Evolutionary conservation across 768 basidiomycete species (phyloP).

Genomic region (Tylopilus sp.): DNA sequence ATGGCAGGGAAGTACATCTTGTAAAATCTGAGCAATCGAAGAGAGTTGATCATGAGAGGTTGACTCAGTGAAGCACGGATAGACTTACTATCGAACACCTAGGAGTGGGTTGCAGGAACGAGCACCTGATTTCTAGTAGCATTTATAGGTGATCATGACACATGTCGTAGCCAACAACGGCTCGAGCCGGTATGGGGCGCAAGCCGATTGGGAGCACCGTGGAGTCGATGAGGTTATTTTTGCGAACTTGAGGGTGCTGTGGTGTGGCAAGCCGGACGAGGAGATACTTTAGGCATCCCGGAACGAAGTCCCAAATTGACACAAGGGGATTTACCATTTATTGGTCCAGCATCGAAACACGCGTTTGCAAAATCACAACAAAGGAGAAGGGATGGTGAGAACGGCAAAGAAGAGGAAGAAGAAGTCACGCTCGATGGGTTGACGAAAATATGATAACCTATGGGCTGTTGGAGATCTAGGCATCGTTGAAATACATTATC

Average conservation of each 20-base stretch:
- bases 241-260: constrained; percentile 86
- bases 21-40: no score
- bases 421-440: constrained; percentile 37
- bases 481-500: constrained; percentile 30
- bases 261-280: constrained; percentile 75
- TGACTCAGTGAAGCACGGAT: no score
- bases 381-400: constrained; percentile 40
- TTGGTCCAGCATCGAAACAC: constrained; percentile 80
- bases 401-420: constrained; percentile 31
- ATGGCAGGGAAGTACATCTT: no score
- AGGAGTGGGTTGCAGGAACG: no score
- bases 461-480: no score
- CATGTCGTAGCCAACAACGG: no score
- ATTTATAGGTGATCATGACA: no score
- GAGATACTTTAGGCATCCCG: constrained; percentile 68
- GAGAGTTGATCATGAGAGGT: no score
- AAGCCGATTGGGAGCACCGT: constrained; percentile 57
- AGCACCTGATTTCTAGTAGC: no score
- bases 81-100: no score
- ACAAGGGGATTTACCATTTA: constrained; percentile 93
- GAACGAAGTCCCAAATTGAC: constrained; percentile 76
- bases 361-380: constrained; percentile 69
- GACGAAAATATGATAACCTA: no score
- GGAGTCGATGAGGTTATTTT: constrained; percentile 89
- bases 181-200: constrained; percentile 61